Percentiles rank a stretch among this genome's conserved stretches.
These are phyloP conservation scores for Geotrichum carabidarum DNA, from an alignment of 1,139 yeast genomes.

Conservation along the genomic window DNA sequence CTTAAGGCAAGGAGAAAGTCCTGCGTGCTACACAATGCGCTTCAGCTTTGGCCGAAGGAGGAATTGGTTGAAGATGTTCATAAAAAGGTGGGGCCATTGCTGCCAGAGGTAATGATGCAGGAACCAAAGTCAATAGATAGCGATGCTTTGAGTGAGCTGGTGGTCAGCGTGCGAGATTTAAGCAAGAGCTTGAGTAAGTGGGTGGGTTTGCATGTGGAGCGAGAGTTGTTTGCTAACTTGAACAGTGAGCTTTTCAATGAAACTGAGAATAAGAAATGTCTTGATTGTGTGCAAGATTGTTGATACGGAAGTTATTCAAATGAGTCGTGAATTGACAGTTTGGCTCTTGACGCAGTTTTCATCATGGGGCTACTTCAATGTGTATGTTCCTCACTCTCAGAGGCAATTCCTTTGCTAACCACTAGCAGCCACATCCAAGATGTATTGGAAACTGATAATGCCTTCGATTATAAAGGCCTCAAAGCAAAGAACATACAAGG, in stretches of 20 bases:
- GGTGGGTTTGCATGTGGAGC: not conserved
- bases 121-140: constrained; percentile 30
- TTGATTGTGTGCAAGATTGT: constrained; percentile 67
- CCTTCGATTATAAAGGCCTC: constrained; percentile 44
- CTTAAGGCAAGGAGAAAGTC: not conserved
- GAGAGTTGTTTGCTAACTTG: not conserved
- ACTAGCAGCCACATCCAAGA: constrained; percentile 47
- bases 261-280: constrained; percentile 53
- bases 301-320: constrained; percentile 52
- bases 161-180: constrained; percentile 41
- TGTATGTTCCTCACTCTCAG: constrained; percentile 19
- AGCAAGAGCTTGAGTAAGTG: constrained; percentile 37
- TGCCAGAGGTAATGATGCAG: not conserved
- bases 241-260: constrained; percentile 43
- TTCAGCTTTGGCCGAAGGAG: not conserved
- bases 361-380: constrained; percentile 39
- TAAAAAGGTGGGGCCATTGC: not conserved
- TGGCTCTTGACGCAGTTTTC: constrained; percentile 48
- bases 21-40: not conserved
- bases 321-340: constrained; percentile 53
- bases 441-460: constrained; percentile 43
- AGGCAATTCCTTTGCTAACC: not conserved
- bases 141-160: constrained; percentile 41
- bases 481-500: constrained; percentile 38
- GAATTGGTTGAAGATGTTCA: not conserved